A percentile compares a stretch with the other conserved stretches of the same genome.
These are phyloP conservation scores for Haplosporangium sp. DNA, from an alignment of 371 early-diverging fungal genomes.

Conservation along the genomic window DNA sequence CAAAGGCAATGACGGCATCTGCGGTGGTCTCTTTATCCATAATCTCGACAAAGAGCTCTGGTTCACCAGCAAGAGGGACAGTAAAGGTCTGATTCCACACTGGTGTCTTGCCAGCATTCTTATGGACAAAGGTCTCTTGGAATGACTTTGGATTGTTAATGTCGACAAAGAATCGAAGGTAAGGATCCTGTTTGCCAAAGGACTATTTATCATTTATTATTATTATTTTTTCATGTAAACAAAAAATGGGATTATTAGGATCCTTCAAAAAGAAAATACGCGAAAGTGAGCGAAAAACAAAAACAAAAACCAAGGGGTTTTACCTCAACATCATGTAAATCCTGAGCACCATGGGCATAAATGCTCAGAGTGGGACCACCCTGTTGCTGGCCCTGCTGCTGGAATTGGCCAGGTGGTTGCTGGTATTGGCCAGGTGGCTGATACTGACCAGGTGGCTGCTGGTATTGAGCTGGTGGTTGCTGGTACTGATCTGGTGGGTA, in stretches of 20 bases:
- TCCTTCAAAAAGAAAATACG: neutral
- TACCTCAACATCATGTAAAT: slow-evolving; percentile 59
- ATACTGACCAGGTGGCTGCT: no score
- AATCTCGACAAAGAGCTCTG: slow-evolving; percentile 68
- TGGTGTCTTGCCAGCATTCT: slow-evolving; percentile 65
- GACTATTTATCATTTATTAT: slow-evolving; percentile 2
- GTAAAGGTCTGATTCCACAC: slow-evolving; percentile 70
- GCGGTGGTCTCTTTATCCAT: slow-evolving; percentile 64
- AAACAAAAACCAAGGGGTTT: neutral
- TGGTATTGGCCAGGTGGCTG: neutral
- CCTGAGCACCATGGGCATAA: slow-evolving; percentile 58
- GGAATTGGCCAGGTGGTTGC: neutral
- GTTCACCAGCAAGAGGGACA: slow-evolving; percentile 60
- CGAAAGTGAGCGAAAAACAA: neutral
- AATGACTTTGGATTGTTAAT: slow-evolving; percentile 59
- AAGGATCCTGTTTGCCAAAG: slow-evolving; percentile 73
- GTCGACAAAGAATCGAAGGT: slow-evolving; percentile 64
- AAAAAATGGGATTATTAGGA: no score
- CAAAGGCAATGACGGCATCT: slow-evolving; percentile 68
- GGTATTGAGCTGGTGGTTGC: no score
- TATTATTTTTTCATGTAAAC: neutral
- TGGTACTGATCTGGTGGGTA: no score
- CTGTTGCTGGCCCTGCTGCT: slow-evolving; percentile 8
- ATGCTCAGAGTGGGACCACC: slow-evolving; percentile 55
- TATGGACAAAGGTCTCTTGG: slow-evolving; percentile 68